These are phyloP conservation scores for Aulographum hederae DNA, from an alignment of 2,329 filamentous ascomycete genomes.

Conservation along the genomic window DNA sequence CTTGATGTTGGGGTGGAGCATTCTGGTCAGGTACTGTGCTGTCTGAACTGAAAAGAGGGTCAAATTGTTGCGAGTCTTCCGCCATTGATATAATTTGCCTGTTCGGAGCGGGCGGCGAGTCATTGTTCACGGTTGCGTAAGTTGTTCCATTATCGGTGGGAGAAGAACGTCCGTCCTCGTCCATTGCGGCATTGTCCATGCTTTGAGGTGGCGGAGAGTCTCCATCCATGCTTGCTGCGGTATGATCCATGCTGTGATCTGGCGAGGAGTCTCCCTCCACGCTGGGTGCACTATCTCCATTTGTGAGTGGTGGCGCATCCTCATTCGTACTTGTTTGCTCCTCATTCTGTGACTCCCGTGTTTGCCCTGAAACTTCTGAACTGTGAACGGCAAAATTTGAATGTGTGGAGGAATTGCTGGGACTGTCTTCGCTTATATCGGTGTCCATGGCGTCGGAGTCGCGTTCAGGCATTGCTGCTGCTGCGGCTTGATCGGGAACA, in stretches of 20 bases:
- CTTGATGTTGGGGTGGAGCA: not conserved
- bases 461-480: constrained; percentile 6
- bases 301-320: not conserved
- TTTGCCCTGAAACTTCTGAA: not conserved
- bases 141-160: too few species aligned
- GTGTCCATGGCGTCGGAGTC: constrained; percentile 21
- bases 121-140: too few species aligned
- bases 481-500: not conserved
- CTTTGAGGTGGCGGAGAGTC: too few species aligned
- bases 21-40: not conserved
- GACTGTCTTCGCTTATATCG: constrained; percentile 12
- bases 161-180: not conserved
- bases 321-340: not conserved
- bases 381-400: not conserved
- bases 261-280: not conserved
- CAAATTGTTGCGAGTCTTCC: too few species aligned
- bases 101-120: too few species aligned
- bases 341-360: not conserved
- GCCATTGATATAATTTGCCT: too few species aligned
- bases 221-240: too few species aligned
- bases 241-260: too few species aligned
- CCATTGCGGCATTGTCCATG: too few species aligned
- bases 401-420: not conserved
- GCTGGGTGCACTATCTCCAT: not conserved
- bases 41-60: too few species aligned